phyloP scores from a whole-genome alignment of 805 yeast genomes.

The Yarrowia osloensis region DNA sequence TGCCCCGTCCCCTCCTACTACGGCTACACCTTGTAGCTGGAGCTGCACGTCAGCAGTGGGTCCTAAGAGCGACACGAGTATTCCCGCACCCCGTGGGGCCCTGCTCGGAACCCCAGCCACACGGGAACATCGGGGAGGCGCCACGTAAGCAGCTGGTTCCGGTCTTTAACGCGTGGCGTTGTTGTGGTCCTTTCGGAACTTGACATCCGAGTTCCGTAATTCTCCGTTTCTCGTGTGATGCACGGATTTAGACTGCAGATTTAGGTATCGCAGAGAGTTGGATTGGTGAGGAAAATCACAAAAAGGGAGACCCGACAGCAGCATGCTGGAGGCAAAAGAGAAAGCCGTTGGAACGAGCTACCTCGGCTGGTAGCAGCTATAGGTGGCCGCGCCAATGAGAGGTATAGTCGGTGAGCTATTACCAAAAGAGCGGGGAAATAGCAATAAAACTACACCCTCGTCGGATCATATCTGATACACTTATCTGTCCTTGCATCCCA shows the following conservation, averaged over 20 bases:
- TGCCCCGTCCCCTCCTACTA: neutral
- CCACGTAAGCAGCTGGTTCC: neutral
- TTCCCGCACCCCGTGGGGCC: neutral
- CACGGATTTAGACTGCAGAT: constrained; percentile 25
- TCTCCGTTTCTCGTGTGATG: constrained; percentile 19
- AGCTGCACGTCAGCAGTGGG: neutral
- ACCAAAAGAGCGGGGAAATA: neutral
- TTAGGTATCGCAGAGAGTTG: constrained; percentile 9
- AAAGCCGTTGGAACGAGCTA: neutral
- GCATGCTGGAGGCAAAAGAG: neutral
- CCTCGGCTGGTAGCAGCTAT: neutral
- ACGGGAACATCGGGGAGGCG: neutral
- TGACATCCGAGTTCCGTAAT: constrained; percentile 15
- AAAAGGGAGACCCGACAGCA: neutral
- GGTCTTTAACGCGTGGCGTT: constrained; percentile 18
- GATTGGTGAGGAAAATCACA: neutral
- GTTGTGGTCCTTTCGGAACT: neutral
- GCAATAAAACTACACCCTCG: neutral
- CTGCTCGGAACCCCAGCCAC: neutral
- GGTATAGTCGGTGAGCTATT: neutral
- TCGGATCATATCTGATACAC: constrained; percentile 18
- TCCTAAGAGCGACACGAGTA: neutral
- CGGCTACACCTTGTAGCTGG: neutral
- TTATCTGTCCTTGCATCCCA: constrained; percentile 5
- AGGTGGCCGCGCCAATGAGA: neutral